These are phyloP conservation scores for Termitomyces sp. DNA, from an alignment of 768 basidiomycete species.

Conservation along the genomic window DNA sequence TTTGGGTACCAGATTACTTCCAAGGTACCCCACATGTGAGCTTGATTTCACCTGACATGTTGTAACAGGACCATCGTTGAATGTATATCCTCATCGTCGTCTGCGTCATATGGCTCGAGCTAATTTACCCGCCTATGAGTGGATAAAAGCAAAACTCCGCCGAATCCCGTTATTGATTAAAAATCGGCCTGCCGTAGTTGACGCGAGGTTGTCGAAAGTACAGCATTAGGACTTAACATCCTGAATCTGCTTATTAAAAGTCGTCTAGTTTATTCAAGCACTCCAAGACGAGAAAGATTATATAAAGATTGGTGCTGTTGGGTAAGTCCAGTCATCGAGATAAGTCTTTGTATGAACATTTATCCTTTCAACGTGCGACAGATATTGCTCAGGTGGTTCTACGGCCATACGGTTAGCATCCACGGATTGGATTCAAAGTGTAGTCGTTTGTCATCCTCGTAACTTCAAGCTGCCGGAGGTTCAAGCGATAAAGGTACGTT, in stretches of 20 bases:
- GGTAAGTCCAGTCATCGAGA: constrained; percentile 18
- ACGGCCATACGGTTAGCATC: constrained; percentile 30
- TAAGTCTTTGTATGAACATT: background rate
- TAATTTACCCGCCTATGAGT: constrained; percentile 21
- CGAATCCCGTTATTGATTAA: constrained; percentile 23
- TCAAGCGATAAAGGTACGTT: constrained; percentile 26
- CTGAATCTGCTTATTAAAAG: background rate
- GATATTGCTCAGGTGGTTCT: constrained; percentile 40
- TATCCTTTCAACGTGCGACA: constrained; percentile 5
- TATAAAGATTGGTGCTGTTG: constrained; percentile 36
- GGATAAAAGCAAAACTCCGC: constrained; percentile 20
- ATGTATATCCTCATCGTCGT: constrained; percentile 1
- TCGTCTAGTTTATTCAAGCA: constrained; percentile 29
- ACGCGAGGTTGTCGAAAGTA: constrained; percentile 26
- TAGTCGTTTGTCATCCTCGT: constrained; percentile 38
- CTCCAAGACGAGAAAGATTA: constrained; percentile 34
- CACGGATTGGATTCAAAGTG: constrained; percentile 28
- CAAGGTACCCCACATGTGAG: constrained; percentile 28
- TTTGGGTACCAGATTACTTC: constrained; percentile 61
- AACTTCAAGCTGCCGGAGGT: constrained; percentile 25
- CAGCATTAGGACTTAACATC: constrained; percentile 4
- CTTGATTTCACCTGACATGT: background rate
- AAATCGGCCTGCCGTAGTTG: constrained; percentile 26
- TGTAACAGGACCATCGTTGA: background rate
- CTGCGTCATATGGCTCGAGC: constrained; percentile 27